Evolutionary conservation across 768 basidiomycete genomes (phyloP).

Genomic region (Aureoboletus auriporus): DNA sequence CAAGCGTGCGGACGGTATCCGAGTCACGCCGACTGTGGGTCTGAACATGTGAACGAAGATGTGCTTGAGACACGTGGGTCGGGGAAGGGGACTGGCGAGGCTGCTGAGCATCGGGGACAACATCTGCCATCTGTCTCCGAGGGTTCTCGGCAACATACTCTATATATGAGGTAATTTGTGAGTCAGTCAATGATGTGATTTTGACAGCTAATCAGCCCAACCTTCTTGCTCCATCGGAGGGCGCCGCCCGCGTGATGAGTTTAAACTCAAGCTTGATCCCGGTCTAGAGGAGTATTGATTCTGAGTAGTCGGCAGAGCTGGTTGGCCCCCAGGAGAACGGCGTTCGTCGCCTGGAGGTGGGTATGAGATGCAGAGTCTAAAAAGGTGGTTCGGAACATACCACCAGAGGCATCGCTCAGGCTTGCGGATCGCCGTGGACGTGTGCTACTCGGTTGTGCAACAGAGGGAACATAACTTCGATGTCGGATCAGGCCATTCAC

Average conservation of each 20-base stretch:
- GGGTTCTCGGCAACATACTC: slow-evolving; percentile 26
- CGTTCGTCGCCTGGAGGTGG: slow-evolving; percentile 26
- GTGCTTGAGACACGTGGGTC: slow-evolving; percentile 32
- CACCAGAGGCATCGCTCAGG: slow-evolving; percentile 55
- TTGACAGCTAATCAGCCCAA: slow-evolving; percentile 16
- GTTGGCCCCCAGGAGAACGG: slow-evolving; percentile 18
- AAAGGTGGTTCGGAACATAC: slow-evolving; percentile 21
- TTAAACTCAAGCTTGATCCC: slow-evolving; percentile 42
- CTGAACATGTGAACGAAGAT: slow-evolving; percentile 30
- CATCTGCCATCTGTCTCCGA: slow-evolving; percentile 14
- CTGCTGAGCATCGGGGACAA: slow-evolving; percentile 18
- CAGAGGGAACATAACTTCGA: slow-evolving; percentile 23
- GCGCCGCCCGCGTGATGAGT: slow-evolving; percentile 35
- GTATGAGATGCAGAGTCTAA: slow-evolving; percentile 24
- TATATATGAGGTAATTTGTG: slow-evolving; percentile 9
- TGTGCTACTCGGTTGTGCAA: slow-evolving; percentile 39
- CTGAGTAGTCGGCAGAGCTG: slow-evolving; percentile 16
- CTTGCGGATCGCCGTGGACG: slow-evolving; percentile 75
- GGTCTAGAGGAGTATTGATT: slow-evolving; percentile 34
- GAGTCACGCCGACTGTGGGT: slow-evolving; percentile 69
- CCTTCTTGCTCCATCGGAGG: slow-evolving; percentile 45
- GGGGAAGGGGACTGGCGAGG: slow-evolving; percentile 55
- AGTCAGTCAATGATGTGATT: slow-evolving; percentile 1
- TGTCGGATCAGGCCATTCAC: slow-evolving; percentile 24
- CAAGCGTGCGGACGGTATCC: slow-evolving; percentile 61